Conservation (phyloP, 23 red algal species). For the Chondrus crispus region DNA sequence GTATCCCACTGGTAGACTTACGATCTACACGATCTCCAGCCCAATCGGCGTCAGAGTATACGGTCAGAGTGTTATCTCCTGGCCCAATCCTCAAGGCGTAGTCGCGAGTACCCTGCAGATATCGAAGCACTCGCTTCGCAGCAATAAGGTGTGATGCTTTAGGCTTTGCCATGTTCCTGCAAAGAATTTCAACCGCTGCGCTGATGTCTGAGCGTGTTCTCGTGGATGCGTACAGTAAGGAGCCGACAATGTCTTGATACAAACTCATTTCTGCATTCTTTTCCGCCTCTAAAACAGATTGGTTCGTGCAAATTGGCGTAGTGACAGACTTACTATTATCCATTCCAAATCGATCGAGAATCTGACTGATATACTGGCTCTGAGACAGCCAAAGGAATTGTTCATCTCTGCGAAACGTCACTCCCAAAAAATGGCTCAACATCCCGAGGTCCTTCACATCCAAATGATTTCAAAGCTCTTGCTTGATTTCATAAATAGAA, state of each 20-base stretch:
- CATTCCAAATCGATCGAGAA: slow-evolving; percentile 8
- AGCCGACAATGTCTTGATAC: not conserved
- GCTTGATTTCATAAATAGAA: too few relatives aligned
- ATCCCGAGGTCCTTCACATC: too few relatives aligned
- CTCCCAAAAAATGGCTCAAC: too few relatives aligned
- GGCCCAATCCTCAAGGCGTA: not conserved
- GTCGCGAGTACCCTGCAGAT: not conserved
- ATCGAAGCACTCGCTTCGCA: not conserved
- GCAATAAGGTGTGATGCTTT: not conserved
- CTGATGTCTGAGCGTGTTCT: not conserved
- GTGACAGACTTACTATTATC: not conserved
- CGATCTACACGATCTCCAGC: not conserved
- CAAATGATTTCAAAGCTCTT: too few relatives aligned
- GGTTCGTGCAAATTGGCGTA: too few relatives aligned
- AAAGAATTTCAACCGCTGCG: not conserved
- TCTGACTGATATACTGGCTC: not conserved
- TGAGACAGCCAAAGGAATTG: not conserved
- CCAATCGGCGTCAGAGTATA: not conserved
- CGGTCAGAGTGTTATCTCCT: not conserved
- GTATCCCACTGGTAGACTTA: too few relatives aligned
- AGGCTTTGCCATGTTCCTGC: not conserved
- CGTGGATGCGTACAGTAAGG: not conserved
- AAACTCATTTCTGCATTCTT: too few relatives aligned
- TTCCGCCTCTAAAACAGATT: too few relatives aligned
- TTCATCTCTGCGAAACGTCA: too few relatives aligned